phyloP scores from a whole-genome alignment of 352 stramenopile species.

The Phytophthora boehmeriae region DNA sequence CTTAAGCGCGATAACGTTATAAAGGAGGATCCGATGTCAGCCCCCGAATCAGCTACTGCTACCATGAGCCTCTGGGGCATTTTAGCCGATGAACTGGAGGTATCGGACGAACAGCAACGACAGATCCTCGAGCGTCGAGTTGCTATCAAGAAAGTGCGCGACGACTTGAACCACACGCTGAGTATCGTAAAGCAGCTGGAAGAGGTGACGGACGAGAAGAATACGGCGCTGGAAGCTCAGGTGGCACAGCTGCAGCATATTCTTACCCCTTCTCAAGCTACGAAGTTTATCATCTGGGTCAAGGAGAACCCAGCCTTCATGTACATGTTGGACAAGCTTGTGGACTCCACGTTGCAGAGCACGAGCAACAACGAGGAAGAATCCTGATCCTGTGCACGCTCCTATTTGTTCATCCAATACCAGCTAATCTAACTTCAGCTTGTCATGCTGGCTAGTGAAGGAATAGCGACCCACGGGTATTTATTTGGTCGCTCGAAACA shows the following conservation, averaged over 20 bases:
- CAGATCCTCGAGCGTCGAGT: slow-evolving; percentile 66
- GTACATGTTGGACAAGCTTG: slow-evolving; percentile 87
- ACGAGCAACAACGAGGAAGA: slow-evolving; percentile 24
- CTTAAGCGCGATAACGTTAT: slow-evolving; percentile 64
- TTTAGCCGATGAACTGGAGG: slow-evolving; percentile 65
- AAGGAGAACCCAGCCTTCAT: slow-evolving; percentile 88
- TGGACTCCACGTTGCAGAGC: slow-evolving; percentile 64
- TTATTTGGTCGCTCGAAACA: slow-evolving; percentile 24
- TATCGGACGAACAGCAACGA: slow-evolving; percentile 72
- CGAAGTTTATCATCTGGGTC: slow-evolving; percentile 89
- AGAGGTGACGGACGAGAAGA: slow-evolving; percentile 78
- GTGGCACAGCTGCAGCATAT: slow-evolving; percentile 75
- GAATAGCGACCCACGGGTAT: slow-evolving; percentile 18
- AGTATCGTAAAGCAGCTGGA: slow-evolving; percentile 72
- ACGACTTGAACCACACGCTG: slow-evolving; percentile 77
- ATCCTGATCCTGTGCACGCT: slow-evolving; percentile 15
- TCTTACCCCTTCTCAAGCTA: slow-evolving; percentile 75
- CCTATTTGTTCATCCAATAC: slow-evolving; percentile 8
- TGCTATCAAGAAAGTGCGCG: slow-evolving; percentile 66
- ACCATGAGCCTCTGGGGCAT: slow-evolving; percentile 79
- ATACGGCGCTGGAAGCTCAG: slow-evolving; percentile 74
- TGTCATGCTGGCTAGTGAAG: slow-evolving; percentile 4
- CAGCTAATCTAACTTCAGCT: slow-evolving; percentile 14
- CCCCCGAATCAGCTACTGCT: slow-evolving; percentile 50
- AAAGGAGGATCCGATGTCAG: slow-evolving; percentile 58